Base-by-base conservation (phyloP, 495 filamentous ascomycete genomes). In the Tuber microsphaerosporum region DNA sequence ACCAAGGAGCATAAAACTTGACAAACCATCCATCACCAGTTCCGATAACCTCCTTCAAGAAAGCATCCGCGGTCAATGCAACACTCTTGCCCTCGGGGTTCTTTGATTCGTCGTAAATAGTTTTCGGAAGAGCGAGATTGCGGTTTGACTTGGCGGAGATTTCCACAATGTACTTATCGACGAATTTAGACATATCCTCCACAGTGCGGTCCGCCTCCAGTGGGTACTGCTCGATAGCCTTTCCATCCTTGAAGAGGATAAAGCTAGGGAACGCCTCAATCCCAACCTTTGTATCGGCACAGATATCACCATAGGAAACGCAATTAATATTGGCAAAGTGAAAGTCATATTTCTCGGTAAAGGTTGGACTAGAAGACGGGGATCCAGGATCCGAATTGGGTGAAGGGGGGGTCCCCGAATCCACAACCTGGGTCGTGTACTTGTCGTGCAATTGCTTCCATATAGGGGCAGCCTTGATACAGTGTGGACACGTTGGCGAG, bases 1-100 rank as follows among this genome's bases (percentile, higher is more conserved):
- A 99, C 95, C 95, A 98, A 1, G 95, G 95, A 41, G 92, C 94
- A 84, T 97, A 98, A 83, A 99, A 98, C 83, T 99, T 98, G 84
- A 99, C 90, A 81, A 99, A 97, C 95, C 95, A 99, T 22, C 94
- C 91, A 69, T 98, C 94, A 69, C 91, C 89, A 0, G 94, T 92
- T 81, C 90, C 91, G 6, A 93, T 97, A 39, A 99, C 94, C 43
- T 89, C 85, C 72, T 88, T 91, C 83, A 94, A 91, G 86, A 99
- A 99, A 76, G 86, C 91, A 82, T 98, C 94, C 37, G 92, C 90
- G 31, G 90, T 91, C 31, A 99, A 88, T 16, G 90, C 85, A 19
- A 92, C 86, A 20, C 93, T 96, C 31, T 43, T 69, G 17, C 65
- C 68, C 48, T 71, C 73, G 72, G 45, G 73, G 45, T 83, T 81